Conservation (phyloP, 805 yeast species). For the Wickerhamiella alocasiicola region DNA sequence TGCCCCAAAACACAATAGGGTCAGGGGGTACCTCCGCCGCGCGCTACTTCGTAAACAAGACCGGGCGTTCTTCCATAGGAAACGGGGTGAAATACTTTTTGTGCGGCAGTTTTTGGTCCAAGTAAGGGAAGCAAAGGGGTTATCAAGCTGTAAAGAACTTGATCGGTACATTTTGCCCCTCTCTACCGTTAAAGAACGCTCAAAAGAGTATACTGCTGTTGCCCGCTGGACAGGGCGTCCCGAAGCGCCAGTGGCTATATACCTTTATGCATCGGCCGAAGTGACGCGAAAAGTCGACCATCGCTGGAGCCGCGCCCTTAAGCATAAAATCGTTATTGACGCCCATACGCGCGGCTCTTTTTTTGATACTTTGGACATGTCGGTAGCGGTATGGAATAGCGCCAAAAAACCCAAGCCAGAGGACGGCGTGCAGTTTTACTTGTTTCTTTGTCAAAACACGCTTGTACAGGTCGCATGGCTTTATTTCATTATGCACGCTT, state of each 20-base stretch:
- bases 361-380: conserved; percentile 58
- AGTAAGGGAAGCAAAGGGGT: conserved; percentile 29
- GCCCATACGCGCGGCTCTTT: conserved; percentile 34
- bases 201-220: conserved; percentile 71
- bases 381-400: conserved; percentile 39
- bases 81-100: conserved; percentile 49
- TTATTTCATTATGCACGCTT: conserved; percentile 3
- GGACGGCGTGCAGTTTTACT: not conserved
- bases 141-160: conserved; percentile 20
- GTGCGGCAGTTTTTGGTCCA: conserved; percentile 59
- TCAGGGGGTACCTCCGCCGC: not conserved
- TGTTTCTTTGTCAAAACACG: conserved; percentile 10
- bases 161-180: conserved; percentile 41
- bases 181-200: conserved; percentile 50
- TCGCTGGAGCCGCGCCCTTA: conserved; percentile 18
- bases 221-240: conserved; percentile 47
- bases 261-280: conserved; percentile 38
- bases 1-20: not conserved
- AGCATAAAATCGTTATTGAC: conserved; percentile 20
- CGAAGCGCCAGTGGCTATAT: conserved; percentile 44
- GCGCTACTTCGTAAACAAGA: too few relatives aligned
- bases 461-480: conserved; percentile 11
- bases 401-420: not conserved
- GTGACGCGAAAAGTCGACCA: conserved; percentile 17
- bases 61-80: conserved; percentile 10